Percentiles rank a stretch among this genome's conserved stretches.
Conservation (phyloP, 2,329 filamentous ascomycete genomes). For the Huntiella moniliformis region DNA sequence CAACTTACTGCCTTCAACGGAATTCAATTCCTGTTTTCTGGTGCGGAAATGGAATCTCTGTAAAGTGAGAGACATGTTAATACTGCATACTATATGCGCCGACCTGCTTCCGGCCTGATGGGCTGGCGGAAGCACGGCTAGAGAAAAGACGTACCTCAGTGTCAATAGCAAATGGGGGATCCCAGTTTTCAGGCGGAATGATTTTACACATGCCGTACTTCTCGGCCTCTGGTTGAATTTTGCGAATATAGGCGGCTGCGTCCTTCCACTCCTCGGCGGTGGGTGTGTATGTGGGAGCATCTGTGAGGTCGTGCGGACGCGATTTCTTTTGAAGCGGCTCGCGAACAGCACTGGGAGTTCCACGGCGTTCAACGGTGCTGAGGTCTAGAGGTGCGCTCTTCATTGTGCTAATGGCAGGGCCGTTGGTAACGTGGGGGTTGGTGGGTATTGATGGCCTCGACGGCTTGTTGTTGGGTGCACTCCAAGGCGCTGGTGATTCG, state of each 20-base stretch:
- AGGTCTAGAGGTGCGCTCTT: conserved; percentile 53
- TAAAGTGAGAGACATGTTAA: conserved; percentile 12
- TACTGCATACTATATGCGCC: conserved; percentile 1
- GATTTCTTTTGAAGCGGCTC: conserved; percentile 60
- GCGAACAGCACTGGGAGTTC: conserved; percentile 56
- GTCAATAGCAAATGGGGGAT: conserved; percentile 87
- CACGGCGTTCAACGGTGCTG: conserved; percentile 77
- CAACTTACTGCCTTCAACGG: conserved; percentile 82
- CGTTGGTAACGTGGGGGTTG: conserved; percentile 19
- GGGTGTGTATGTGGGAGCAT: conserved; percentile 78
- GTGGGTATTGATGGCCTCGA: conserved; percentile 24
- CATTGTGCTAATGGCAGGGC: conserved; percentile 34
- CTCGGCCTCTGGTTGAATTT: conserved; percentile 69
- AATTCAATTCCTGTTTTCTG: conserved; percentile 89
- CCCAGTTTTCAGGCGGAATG: conserved; percentile 84
- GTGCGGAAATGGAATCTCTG: conserved; percentile 95
- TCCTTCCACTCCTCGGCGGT: conserved; percentile 91
- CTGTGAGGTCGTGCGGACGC: conserved; percentile 66
- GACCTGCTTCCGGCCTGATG: not conserved
- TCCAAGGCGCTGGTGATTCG: conserved; percentile 26
- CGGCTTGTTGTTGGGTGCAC: conserved; percentile 15
- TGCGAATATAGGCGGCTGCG: conserved; percentile 81
- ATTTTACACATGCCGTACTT: conserved; percentile 92
- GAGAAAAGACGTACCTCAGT: conserved; percentile 49
- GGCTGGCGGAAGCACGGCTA: too few relatives aligned